These are phyloP conservation scores for Ilyonectria robusta DNA, from an alignment of 2,329 filamentous ascomycete genomes.

Conservation along the genomic window DNA sequence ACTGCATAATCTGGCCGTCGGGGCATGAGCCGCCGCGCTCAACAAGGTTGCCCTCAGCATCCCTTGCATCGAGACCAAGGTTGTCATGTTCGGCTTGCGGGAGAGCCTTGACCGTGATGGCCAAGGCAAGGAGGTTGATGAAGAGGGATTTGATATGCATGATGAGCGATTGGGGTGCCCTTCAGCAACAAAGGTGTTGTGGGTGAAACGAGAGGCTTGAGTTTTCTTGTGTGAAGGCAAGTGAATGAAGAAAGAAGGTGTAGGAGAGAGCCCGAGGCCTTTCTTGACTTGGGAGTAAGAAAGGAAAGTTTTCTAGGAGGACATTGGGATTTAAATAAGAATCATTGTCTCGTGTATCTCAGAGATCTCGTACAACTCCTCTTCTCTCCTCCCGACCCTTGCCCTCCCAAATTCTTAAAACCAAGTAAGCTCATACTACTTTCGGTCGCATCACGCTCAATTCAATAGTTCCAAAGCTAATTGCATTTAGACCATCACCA, in stretches of 20 bases:
- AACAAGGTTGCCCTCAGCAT: conserved; percentile 3
- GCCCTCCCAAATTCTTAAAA: not conserved
- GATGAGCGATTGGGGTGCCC: not conserved
- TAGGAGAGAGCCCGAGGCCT: not conserved
- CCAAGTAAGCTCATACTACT: not conserved
- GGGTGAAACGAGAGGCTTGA: not conserved
- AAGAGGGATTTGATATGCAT: conserved; percentile 6
- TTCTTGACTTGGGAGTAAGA: not conserved
- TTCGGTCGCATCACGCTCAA: not conserved
- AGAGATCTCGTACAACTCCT: not conserved
- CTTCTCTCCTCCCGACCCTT: not conserved
- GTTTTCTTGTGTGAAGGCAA: not conserved
- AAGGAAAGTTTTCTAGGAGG: not conserved
- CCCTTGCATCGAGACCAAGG: conserved; percentile 3
- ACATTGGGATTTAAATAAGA: not conserved
- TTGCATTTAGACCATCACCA: not conserved
- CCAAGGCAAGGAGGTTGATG: conserved; percentile 4
- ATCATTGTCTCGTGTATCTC: not conserved
- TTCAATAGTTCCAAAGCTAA: conserved; percentile 6
- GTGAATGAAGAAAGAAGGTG: conserved; percentile 4
- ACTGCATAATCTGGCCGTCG: not conserved
- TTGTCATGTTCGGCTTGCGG: not conserved
- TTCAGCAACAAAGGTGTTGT: not conserved
- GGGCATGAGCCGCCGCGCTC: not conserved
- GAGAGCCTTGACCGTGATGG: conserved; percentile 7